Percentiles rank a stretch among this genome's conserved stretches.
Evolutionary conservation across 192 early-diverging fungal species (phyloP).

Genomic region (Linnemannia zychae): DNA sequence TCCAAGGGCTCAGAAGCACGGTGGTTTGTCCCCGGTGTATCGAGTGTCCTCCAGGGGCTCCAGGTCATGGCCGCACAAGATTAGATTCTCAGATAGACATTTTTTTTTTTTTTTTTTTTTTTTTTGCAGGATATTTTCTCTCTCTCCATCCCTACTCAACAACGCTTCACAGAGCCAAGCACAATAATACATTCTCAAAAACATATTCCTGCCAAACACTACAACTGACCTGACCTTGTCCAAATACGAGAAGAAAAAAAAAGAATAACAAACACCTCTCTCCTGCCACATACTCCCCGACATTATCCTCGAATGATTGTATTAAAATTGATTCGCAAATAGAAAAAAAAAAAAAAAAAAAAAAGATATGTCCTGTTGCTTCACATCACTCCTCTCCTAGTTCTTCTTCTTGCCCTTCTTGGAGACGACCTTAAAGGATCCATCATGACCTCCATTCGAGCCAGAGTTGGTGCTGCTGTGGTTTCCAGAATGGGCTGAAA

Average conservation of each 20-base stretch:
- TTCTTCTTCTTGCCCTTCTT: constrained; percentile 59
- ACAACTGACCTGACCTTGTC: background rate
- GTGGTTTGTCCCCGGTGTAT: constrained; percentile 66
- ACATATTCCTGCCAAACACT: too few species aligned
- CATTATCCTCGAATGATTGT: background rate
- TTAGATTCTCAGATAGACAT: background rate
- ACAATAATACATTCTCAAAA: background rate
- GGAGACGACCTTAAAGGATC: constrained; percentile 53
- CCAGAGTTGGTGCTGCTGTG: background rate
- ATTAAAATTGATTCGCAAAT: background rate
- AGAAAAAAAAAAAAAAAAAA: background rate
- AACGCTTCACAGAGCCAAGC: background rate
- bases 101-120: too few species aligned
- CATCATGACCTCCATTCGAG: constrained; percentile 10
- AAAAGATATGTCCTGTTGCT: too few species aligned
- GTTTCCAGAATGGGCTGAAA: background rate
- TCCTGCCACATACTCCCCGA: too few species aligned
- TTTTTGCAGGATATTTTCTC: background rate
- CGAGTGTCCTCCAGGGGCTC: constrained; percentile 35
- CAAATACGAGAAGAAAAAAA: background rate
- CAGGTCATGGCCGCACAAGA: constrained; percentile 24
- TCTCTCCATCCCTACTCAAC: background rate
- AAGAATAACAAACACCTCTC: too few species aligned
- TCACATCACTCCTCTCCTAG: background rate
- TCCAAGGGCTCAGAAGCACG: constrained; percentile 67